Conservation (phyloP, 2,329 filamentous ascomycete species). For the Didymella arachidicola region DNA sequence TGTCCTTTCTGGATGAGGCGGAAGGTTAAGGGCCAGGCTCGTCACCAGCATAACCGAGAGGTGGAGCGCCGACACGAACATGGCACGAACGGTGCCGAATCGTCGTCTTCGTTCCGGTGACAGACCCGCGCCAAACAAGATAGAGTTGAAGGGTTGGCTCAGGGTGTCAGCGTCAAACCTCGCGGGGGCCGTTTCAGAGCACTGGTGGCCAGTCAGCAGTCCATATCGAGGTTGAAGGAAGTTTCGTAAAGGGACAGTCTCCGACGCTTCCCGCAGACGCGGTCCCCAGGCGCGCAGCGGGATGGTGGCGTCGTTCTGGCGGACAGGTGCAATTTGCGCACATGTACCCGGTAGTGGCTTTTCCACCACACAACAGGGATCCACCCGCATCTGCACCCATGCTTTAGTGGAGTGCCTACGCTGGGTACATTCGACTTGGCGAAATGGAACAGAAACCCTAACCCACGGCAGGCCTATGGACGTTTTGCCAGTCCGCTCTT, state of each 20-base stretch:
- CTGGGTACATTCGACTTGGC: neutral
- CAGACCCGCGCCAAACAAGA: slow-evolving; percentile 23
- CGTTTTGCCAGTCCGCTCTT: slow-evolving; percentile 36
- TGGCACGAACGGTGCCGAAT: slow-evolving; percentile 35
- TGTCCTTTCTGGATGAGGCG: slow-evolving; percentile 30
- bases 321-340: slow-evolving; percentile 19
- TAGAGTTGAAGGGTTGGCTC: slow-evolving; percentile 14
- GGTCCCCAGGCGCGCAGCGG: slow-evolving; percentile 16
- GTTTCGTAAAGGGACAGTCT: neutral
- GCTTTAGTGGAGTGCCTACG: slow-evolving; percentile 2
- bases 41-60: slow-evolving; percentile 15
- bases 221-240: neutral
- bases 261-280: slow-evolving; percentile 3
- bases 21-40: slow-evolving; percentile 24
- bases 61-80: slow-evolving; percentile 34
- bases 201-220: slow-evolving; percentile 1
- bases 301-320: slow-evolving; percentile 11
- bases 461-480: slow-evolving; percentile 10
- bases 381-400: slow-evolving; percentile 13
- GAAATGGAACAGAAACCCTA: slow-evolving; percentile 2
- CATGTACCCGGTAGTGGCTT: slow-evolving; percentile 23
- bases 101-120: slow-evolving; percentile 30
- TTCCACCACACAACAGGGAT: slow-evolving; percentile 9
- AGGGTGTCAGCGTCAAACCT: slow-evolving; percentile 12
- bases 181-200: slow-evolving; percentile 12